Percentiles rank a stretch among this genome's conserved stretches.
Evolutionary conservation across 148 eudicot genomes (phyloP).

Genomic region (Cornus suecica): DNA sequence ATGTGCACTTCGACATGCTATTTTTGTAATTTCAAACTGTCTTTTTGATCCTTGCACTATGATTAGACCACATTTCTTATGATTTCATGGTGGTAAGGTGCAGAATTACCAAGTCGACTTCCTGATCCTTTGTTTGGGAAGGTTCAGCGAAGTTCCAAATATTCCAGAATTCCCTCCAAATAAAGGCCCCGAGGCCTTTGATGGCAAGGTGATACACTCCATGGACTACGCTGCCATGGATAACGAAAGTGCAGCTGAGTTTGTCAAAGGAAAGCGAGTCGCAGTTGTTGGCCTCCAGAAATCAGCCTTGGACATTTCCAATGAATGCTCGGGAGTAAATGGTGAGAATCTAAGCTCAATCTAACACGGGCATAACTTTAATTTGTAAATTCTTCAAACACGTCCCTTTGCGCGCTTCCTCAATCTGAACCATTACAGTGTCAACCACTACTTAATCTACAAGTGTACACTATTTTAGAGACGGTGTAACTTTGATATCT

Average conservation of each 20-base stretch:
- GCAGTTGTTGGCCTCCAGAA: slow-evolving; percentile 33
- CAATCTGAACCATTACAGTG: too few relatives aligned
- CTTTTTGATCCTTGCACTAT: too few relatives aligned
- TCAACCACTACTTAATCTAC: too few relatives aligned
- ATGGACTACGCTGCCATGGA: slow-evolving; percentile 45
- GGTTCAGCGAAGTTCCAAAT: slow-evolving; percentile 34
- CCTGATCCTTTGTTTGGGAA: slow-evolving; percentile 40
- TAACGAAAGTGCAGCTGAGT: slow-evolving; percentile 14
- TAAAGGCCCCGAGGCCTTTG: slow-evolving; percentile 22
- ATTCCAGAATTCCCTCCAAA: slow-evolving; percentile 31
- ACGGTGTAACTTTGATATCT: too few relatives aligned
- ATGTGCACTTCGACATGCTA: too few relatives aligned
- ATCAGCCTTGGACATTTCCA: slow-evolving; percentile 43
- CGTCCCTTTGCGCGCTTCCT: too few relatives aligned
- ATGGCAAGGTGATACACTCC: slow-evolving; percentile 40
- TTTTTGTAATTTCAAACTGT: too few relatives aligned
- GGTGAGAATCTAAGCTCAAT: slow-evolving; percentile 12
- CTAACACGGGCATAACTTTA: too few relatives aligned
- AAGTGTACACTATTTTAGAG: too few relatives aligned
- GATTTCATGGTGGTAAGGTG: neutral
- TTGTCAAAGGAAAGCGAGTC: slow-evolving; percentile 14
- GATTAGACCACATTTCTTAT: too few relatives aligned
- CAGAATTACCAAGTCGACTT: slow-evolving; percentile 38
- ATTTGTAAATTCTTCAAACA: too few relatives aligned
- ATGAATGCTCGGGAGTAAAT: slow-evolving; percentile 24